Percentiles rank a stretch among this genome's conserved stretches.
These are phyloP conservation scores for Durio zibethinus DNA, from an alignment of 345 rosid species.

Conservation along the genomic window DNA sequence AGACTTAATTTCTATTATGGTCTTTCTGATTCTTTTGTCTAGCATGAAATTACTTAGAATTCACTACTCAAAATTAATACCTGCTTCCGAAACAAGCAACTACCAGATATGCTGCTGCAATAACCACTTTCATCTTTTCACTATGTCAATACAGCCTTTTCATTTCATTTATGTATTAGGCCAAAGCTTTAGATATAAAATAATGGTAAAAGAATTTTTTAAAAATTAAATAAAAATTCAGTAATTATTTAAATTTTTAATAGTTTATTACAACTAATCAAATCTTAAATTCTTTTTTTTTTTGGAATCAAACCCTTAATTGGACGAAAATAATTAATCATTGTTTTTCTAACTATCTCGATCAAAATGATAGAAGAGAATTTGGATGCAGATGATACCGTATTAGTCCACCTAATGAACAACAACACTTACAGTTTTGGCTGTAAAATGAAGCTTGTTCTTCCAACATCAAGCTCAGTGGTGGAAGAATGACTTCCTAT, in stretches of 20 bases:
- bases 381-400: slow-evolving; percentile 49
- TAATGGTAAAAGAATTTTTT: too few relatives aligned
- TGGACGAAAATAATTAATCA: too few relatives aligned
- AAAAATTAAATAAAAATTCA: too few relatives aligned
- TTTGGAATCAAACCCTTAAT: too few relatives aligned
- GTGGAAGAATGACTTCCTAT: slow-evolving; percentile 80
- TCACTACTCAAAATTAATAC: neutral
- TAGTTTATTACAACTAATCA: too few relatives aligned
- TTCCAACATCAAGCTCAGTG: slow-evolving; percentile 81
- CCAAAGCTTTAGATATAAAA: slow-evolving; percentile 19
- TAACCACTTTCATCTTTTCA: neutral
- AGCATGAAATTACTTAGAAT: neutral
- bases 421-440: slow-evolving; percentile 81
- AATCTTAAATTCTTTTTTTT: too few relatives aligned
- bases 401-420: slow-evolving; percentile 55
- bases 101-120: neutral
- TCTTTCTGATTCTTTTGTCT: slow-evolving; percentile 5
- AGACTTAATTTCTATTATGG: neutral
- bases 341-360: too few relatives aligned
- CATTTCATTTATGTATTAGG: neutral
- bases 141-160: neutral
- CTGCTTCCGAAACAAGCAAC: neutral
- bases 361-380: too few relatives aligned
- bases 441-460: slow-evolving; percentile 73
- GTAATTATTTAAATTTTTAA: too few relatives aligned